Evolutionary conservation across 1,139 yeast species (phyloP), one percentile per base, ranked within the genome.

Genomic region (Groenewaldozyma auringiensis): DNA sequence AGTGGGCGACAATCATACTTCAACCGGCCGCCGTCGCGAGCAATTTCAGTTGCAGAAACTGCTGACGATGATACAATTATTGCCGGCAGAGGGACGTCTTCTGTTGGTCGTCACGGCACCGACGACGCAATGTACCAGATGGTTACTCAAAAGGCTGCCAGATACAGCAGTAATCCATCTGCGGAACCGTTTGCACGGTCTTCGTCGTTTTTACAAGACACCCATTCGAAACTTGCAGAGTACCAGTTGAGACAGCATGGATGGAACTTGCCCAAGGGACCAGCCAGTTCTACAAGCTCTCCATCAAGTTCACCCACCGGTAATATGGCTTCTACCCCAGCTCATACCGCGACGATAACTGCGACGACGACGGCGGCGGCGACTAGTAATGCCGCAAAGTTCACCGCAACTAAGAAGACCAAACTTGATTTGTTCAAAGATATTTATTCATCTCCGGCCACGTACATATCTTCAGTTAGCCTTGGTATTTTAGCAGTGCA

Each of bases 401-500:
- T n/a, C n/a, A 27, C 31, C 8, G 36, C 18, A 14, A 33, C 11
- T 14, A 33, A 33, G 18, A n/a, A 33, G 20, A 11, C 36, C 18
- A 33, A 33, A 14, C 20, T n/a, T n/a, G 36, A 33, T 4, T 17
- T 9, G 16, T 8, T 17, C 18, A 33, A 33, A 14, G 36, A 33
- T 14, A 14, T 33, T 14, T n/a, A n/a, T 14, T 14, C 18, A n/a
- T 52, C 54, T 17, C 57, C 57, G 9, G 57, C 58, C 3, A 42
- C 53, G 3, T 54, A 49, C 42, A 41, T 54, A 9, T 54, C 57
- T 13, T 43, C 54, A 11, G 48, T 54, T 39, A 43, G 52, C 22
- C 46, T 51, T 17, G 57, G 57, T 17, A 44, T 54, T 36, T 40
- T 54, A 20, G 46, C 54, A 18, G 55, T 47, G 9, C 56, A 52